Percentiles rank a stretch among this genome's conserved stretches.
These are phyloP conservation scores for Teratosphaeria pseudoeucalypti DNA, from an alignment of 2,329 filamentous ascomycete species.

Conservation along the genomic window DNA sequence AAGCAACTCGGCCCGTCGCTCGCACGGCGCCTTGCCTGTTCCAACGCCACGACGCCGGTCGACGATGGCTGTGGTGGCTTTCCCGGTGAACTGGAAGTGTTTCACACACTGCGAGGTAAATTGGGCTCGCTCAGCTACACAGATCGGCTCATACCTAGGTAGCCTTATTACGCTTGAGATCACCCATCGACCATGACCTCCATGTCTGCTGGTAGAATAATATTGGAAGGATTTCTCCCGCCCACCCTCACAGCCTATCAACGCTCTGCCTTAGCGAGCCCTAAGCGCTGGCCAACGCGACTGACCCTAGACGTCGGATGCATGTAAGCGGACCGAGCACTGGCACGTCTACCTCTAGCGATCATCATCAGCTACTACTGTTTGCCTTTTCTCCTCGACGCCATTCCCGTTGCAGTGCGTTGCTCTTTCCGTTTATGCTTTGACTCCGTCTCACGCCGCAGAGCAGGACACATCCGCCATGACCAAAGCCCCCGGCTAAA, in stretches of 20 bases:
- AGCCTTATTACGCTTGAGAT: neutral
- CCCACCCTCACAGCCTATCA: neutral
- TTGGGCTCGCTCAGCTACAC: neutral
- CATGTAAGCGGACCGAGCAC: neutral
- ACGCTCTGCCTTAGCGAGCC: neutral
- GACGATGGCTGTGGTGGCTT: neutral
- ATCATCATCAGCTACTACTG: neutral
- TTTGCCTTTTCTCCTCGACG: neutral
- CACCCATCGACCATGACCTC: neutral
- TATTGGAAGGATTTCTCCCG: neutral
- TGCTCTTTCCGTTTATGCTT: slow-evolving; percentile 1
- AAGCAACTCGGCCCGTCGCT: neutral
- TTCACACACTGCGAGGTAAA: neutral
- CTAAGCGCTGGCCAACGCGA: neutral
- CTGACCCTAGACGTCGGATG: neutral
- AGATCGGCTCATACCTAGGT: neutral
- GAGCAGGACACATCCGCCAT: neutral
- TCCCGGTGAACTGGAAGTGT: neutral
- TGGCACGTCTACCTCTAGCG: neutral
- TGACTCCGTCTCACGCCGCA: neutral
- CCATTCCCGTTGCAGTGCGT: neutral
- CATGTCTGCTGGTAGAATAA: neutral
- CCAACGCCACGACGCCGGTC: neutral
- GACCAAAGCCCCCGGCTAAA: neutral
- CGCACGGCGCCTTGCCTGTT: neutral